Conservation (phyloP, 768 basidiomycete species). For the Myochromella boudieri region DNA sequence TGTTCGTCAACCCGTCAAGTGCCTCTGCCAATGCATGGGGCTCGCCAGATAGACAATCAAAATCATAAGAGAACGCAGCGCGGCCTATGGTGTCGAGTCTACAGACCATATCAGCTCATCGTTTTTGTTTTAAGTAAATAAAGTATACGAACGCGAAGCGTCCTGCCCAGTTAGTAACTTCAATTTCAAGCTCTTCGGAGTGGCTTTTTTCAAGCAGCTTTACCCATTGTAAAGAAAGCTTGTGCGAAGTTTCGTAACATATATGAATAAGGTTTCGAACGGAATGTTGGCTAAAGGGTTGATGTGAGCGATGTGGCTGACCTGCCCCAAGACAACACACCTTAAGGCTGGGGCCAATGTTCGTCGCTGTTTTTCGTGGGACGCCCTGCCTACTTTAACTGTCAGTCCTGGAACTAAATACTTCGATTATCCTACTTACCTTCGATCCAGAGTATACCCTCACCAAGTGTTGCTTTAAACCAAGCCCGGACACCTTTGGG, state of each 20-base stretch:
- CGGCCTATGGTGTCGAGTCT: slow-evolving; percentile 61
- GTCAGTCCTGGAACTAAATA: background rate
- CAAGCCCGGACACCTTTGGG: slow-evolving; percentile 61
- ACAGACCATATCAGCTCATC: slow-evolving; percentile 7
- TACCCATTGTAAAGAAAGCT: slow-evolving; percentile 51
- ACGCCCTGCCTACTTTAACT: slow-evolving; percentile 43
- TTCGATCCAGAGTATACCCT: slow-evolving; percentile 69
- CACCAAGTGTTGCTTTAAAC: slow-evolving; percentile 60
- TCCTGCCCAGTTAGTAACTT: slow-evolving; percentile 58
- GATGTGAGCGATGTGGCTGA: slow-evolving; percentile 1
- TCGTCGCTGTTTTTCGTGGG: slow-evolving; percentile 55
- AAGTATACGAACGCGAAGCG: slow-evolving; percentile 51
- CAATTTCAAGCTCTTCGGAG: slow-evolving; percentile 43
- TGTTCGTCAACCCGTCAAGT: slow-evolving; percentile 61
- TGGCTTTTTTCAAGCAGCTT: slow-evolving; percentile 41
- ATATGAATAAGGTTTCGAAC: slow-evolving; percentile 50
- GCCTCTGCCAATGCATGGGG: slow-evolving; percentile 49
- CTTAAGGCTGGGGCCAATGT: slow-evolving; percentile 57
- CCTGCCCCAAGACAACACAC: slow-evolving; percentile 26
- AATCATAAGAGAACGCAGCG: slow-evolving; percentile 66
- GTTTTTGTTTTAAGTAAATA: background rate
- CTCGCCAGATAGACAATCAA: slow-evolving; percentile 51
- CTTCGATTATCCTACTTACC: slow-evolving; percentile 29
- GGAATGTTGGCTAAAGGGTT: slow-evolving; percentile 47
- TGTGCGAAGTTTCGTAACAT: slow-evolving; percentile 57